phyloP scores from a whole-genome alignment of 176 grass and related monocot genomes.

The Miscanthus lutarioriparius region DNA sequence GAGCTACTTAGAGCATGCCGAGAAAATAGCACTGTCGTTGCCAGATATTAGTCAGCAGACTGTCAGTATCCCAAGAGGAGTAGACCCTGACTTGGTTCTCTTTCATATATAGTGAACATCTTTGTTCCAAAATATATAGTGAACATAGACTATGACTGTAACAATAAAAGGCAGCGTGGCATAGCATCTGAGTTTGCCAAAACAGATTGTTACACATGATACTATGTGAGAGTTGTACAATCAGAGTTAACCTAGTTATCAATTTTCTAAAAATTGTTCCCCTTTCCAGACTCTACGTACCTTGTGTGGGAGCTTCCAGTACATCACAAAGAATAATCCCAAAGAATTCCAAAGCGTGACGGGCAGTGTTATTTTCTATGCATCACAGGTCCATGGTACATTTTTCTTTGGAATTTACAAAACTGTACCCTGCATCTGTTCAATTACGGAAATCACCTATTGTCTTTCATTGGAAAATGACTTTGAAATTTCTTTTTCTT shows the following conservation, averaged over 20 bases:
- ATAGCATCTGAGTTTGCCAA: too few relatives aligned
- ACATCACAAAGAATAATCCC: too few relatives aligned
- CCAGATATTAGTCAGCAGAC: constrained; percentile 26
- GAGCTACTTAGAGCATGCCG: constrained; percentile 54
- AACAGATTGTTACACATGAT: too few relatives aligned
- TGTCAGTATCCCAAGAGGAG: constrained; percentile 40
- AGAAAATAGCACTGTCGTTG: constrained; percentile 48
- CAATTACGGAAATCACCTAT: too few relatives aligned
- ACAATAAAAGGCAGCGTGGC: neutral
- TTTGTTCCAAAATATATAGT: constrained; percentile 30
- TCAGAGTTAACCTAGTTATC: neutral
- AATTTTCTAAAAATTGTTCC: neutral
- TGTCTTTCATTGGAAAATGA: too few relatives aligned
- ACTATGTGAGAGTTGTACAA: neutral
- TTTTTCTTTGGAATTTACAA: too few relatives aligned
- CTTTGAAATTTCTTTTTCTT: too few relatives aligned
- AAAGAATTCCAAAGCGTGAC: too few relatives aligned
- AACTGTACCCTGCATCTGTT: too few relatives aligned
- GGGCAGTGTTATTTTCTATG: too few relatives aligned
- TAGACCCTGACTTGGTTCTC: constrained; percentile 51
- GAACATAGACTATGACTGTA: neutral
- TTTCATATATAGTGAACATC: constrained; percentile 48
- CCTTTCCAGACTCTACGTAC: neutral
- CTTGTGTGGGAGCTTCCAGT: neutral
- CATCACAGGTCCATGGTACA: too few relatives aligned